Base-by-base conservation (phyloP, 179 eudicot species). In the Silene noctiflora region DNA sequence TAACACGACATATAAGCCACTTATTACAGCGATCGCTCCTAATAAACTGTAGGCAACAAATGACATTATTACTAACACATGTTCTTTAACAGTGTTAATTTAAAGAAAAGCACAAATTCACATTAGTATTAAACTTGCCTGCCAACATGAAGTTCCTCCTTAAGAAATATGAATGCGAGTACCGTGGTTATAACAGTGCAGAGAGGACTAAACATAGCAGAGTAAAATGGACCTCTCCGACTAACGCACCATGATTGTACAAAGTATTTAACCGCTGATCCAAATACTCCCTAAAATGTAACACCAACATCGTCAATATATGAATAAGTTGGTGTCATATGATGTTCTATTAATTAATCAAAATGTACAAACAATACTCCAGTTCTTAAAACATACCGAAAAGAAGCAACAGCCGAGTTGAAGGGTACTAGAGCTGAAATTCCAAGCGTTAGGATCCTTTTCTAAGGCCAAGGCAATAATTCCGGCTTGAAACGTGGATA, bases 121-220 rank as follows among this genome's bases (percentile, higher is more conserved):
- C n/a, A 33, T 4, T 4, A 7, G 6, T 33, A 1, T 46, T 13
- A 9, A 16, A 51, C 56, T 13, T 51, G 56, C 95, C 91, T 86
- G 77, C 95, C 95, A 14, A 72, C 56, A 42, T 84, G 89, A 65
- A 90, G 82, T 78, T 83, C 31, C 72, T 90, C 92, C 14, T 84
- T 82, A 31, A 85, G 67, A 27, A 88, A 74, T 11, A 85, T 77
- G 35, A 82, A 81, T 44, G 91, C 92, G 0, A 83, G 21, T 1
- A 83, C 31, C 1, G 91, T 87, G 0, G 85, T 88, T 25, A 88
- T 84, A 0, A 88, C 87, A 1, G 91, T 88, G 76, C 77, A 79
- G 14, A 90, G 69, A 29, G 91, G 95, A 70, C 75, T 86, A 74
- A 90, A 90, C 92, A 90, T 79, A 0, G 92, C 92, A 0, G 90